Evolutionary conservation across 2,329 filamentous ascomycete species (phyloP), one percentile per base, ranked within the genome.

Genomic region (Dothidotthia symphoricarpi): DNA sequence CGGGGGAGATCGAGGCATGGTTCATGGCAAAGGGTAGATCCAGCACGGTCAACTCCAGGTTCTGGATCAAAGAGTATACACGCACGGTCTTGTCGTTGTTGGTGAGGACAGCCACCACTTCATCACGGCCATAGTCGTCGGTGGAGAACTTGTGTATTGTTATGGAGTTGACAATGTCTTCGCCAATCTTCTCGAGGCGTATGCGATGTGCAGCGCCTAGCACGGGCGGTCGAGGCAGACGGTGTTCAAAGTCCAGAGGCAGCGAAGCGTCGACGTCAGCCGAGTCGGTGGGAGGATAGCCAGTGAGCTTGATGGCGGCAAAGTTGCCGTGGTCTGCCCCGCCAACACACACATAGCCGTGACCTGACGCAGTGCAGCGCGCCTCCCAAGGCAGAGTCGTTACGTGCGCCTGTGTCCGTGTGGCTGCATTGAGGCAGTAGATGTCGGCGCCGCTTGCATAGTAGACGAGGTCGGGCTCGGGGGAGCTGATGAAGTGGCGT

Each of bases 81-180:
- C 85, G 84, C 39, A 97, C 86, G 1, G 86, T 88, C 62, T 83
- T 85, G 69, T 97, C 93, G 63, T 98, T 98, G 69, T 96, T 96
- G 30, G 86, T 81, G 56, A 96, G 71, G 30, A 87, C 77, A 34
- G 82, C 86, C n/a, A 90, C 77, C 12, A 84, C 75, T 55, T 83
- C 79, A 51, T 80, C 73, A 22, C 73, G 63, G 4, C 41, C 67
- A 9, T 53, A 51, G 26, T 69, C 64, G 25, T 68, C 63, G 31
- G 64, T 62, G 9, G 67, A 63, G 34, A 72, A 67, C 26, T 75
- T 75, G 66, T 83, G 79, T 47, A 85, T 75, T 3, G 78, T 81
- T 47, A 84, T 80, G 3, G 81, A 83, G 60, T 85, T 85, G 43
- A 84, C 79, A 53, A 83, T 84, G 38, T 75, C 75, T 33, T 78